phyloP scores from a whole-genome alignment of 352 stramenopile species.

The Phytophthora foliorum region DNA sequence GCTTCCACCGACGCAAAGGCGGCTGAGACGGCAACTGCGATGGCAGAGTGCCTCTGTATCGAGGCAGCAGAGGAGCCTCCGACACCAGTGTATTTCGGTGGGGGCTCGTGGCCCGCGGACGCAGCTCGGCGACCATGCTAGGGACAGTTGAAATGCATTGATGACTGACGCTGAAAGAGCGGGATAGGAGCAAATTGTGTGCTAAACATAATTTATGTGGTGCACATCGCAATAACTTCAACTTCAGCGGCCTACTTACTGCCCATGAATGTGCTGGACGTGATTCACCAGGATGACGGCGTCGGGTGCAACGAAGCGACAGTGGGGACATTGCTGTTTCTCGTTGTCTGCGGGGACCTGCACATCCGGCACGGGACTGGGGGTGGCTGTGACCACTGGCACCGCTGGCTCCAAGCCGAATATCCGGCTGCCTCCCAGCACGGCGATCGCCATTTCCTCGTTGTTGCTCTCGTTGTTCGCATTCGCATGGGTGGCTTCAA shows the following conservation, averaged over 20 bases:
- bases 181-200: slow-evolving; percentile 5
- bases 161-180: slow-evolving; percentile 6
- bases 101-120: slow-evolving; percentile 16
- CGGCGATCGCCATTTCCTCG: slow-evolving; percentile 12
- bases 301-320: slow-evolving; percentile 60
- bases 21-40: neutral
- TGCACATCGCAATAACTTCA: slow-evolving; percentile 11
- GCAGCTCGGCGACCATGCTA: slow-evolving; percentile 23
- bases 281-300: slow-evolving; percentile 83
- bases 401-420: slow-evolving; percentile 36
- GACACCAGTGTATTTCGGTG: neutral
- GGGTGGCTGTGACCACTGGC: slow-evolving; percentile 29
- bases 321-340: slow-evolving; percentile 73
- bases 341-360: slow-evolving; percentile 24
- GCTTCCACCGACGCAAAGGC: slow-evolving; percentile 14
- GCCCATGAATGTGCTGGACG: slow-evolving; percentile 71
- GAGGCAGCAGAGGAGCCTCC: slow-evolving; percentile 17
- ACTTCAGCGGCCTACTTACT: slow-evolving; percentile 29
- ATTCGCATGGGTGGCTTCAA: slow-evolving; percentile 56
- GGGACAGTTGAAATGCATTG: slow-evolving; percentile 22
- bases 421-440: slow-evolving; percentile 38
- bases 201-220: slow-evolving; percentile 15
- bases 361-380: slow-evolving; percentile 5
- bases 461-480: slow-evolving; percentile 8
- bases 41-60: neutral